These are phyloP conservation scores for Lepraria neglecta DNA, from an alignment of 495 filamentous ascomycete genomes.

Conservation along the genomic window DNA sequence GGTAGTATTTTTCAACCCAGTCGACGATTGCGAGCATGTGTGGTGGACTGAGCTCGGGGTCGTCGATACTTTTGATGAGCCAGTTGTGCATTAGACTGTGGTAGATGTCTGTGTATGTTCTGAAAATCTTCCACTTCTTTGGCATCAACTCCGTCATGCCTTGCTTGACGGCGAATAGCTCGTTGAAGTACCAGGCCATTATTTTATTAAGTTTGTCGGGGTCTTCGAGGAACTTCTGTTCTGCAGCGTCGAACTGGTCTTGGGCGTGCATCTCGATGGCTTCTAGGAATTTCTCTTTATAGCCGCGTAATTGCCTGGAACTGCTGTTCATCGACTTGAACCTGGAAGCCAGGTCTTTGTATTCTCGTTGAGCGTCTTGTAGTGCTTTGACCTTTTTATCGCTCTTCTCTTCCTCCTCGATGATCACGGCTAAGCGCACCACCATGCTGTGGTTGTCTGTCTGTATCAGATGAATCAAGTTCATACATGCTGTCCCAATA, in stretches of 20 bases:
- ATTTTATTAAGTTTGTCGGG: slow-evolving; percentile 77
- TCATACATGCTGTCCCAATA: slow-evolving; percentile 78
- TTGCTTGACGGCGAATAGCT: slow-evolving; percentile 82
- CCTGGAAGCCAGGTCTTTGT: slow-evolving; percentile 82
- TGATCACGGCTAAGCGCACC: slow-evolving; percentile 81
- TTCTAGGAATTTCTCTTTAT: slow-evolving; percentile 89
- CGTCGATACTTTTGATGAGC: slow-evolving; percentile 71
- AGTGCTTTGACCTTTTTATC: slow-evolving; percentile 84
- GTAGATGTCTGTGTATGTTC: slow-evolving; percentile 82
- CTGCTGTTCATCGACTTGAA: slow-evolving; percentile 94
- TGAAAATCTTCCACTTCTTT: slow-evolving; percentile 95
- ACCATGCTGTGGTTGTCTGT: slow-evolving; percentile 81
- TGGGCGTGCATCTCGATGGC: slow-evolving; percentile 68
- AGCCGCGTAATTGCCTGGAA: slow-evolving; percentile 84
- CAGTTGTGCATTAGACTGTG: slow-evolving; percentile 93
- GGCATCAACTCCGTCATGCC: slow-evolving; percentile 87
- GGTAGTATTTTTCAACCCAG: slow-evolving; percentile 93
- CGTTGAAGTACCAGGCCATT: slow-evolving; percentile 94
- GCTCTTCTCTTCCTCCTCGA: slow-evolving; percentile 92
- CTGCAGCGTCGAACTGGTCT: slow-evolving; percentile 65
- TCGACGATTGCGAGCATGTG: slow-evolving; percentile 86
- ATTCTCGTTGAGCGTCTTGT: slow-evolving; percentile 89
- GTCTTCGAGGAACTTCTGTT: slow-evolving; percentile 71
- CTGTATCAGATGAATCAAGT: slow-evolving; percentile 78
- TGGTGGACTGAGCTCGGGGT: slow-evolving; percentile 65